phyloP scores from a whole-genome alignment of 176 grass and related monocot genomes.

The Oryza rufipogon region DNA sequence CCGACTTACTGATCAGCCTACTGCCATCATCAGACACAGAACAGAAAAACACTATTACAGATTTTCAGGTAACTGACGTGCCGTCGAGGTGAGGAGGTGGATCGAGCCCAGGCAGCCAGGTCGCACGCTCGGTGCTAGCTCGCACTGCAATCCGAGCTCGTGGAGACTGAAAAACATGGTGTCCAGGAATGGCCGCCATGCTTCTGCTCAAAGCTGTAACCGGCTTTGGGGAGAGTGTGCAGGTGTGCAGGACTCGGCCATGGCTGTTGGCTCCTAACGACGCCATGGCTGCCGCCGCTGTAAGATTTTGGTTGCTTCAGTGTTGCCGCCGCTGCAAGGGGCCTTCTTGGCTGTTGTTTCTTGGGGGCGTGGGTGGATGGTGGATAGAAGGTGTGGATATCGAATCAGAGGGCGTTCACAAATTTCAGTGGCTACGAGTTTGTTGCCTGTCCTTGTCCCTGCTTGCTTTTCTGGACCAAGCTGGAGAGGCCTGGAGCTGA shows the following conservation, averaged over 20 bases:
- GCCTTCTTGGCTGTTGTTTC: neutral
- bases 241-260: slow-evolving; percentile 24
- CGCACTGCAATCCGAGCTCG: slow-evolving; percentile 36
- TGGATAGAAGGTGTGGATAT: slow-evolving; percentile 49
- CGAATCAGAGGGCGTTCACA: slow-evolving; percentile 43
- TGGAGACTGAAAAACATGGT: neutral
- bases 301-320: neutral
- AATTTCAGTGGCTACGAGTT: neutral
- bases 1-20: slow-evolving; percentile 16
- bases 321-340: neutral
- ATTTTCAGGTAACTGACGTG: slow-evolving; percentile 67
- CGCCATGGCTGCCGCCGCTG: slow-evolving; percentile 48
- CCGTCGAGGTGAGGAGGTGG: slow-evolving; percentile 83
- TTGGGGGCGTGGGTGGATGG: neutral
- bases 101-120: slow-evolving; percentile 78
- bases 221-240: slow-evolving; percentile 20
- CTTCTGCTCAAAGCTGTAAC: slow-evolving; percentile 19
- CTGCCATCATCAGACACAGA: neutral
- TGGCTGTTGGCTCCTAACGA: slow-evolving; percentile 36
- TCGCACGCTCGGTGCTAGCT: slow-evolving; percentile 56
- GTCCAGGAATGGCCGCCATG: neutral
- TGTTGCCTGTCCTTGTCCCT: neutral
- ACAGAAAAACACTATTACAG: neutral
- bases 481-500: neutral
- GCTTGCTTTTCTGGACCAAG: neutral